Evolutionary conservation across 2,329 filamentous ascomycete species (phyloP), one percentile per base, ranked within the genome.

Genomic region (Fusarium decemcellulare): DNA sequence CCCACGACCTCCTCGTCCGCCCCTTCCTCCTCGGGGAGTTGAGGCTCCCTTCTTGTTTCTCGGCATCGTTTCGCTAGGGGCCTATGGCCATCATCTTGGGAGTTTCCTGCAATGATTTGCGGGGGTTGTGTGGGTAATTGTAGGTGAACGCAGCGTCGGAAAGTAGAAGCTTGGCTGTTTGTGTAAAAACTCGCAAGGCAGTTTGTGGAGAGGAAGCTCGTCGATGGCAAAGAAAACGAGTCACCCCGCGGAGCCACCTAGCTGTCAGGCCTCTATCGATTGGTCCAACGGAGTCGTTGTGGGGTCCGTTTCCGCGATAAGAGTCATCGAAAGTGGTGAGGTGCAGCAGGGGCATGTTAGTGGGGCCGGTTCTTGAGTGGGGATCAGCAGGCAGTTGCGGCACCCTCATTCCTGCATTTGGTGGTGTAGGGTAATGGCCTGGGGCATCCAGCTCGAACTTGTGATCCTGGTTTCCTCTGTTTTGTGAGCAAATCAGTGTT

Each of bases 41-140:
- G 67, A 50, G 42, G 65, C 46, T 44, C 71, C 74, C 56, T 67
- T 75, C 57, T 74, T 76, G 30, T 72, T 75, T 57, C 63, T 73
- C 9, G 65, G 43, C 74, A 76, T 76, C 2, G 18, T 23, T 44
- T 32, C 10, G 16, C 57, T 63, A 51, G 10, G 29, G 44, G 6
- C 16, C 18, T 9, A n/a, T 34, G 39, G 30, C 14, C 53, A 51
- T 65, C 72, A 74, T 74, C 12, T 27, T 69, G 59, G 16, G 18
- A 14, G 34, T 10, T 30, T 15, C 52, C 15, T 11, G 10, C 18
- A 10, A 30, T 39, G 34, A 15, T 32, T 18, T n/a, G 5, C 9
- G 18, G 18, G 44, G 44, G 48, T 32, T 30, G 18, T 43, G 32
- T n/a, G 34, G 16, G 16, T 23, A 23, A 23, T 23, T 15, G 14